A percentile compares a stretch with the other conserved stretches of the same genome.
Evolutionary conservation across 331 rosid genomes (phyloP).

Genomic region (Dryas integrifolia): DNA sequence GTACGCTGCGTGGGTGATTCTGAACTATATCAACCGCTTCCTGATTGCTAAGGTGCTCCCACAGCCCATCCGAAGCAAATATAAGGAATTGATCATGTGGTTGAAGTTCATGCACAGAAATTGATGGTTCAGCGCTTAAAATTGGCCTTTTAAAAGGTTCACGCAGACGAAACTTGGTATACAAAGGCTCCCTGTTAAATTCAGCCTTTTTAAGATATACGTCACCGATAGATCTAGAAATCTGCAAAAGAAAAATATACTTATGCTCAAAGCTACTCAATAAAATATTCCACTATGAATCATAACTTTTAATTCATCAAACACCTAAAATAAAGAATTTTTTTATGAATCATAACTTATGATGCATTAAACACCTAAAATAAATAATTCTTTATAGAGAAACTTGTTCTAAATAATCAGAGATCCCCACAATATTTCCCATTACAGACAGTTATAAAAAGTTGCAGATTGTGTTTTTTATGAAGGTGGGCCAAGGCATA

Average conservation of each 20-base stretch:
- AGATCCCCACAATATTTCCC: not conserved
- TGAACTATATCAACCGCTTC: constrained; percentile 91
- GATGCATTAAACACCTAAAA: not conserved
- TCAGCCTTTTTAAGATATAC: constrained; percentile 82
- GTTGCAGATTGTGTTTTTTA: not conserved
- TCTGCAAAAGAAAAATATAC: constrained; percentile 39
- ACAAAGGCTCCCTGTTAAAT: constrained; percentile 82
- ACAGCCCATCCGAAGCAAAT: constrained; percentile 93
- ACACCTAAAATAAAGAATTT: not conserved
- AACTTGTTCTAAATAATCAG: not conserved
- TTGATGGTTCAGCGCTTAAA: constrained; percentile 85
- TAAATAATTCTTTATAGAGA: not conserved
- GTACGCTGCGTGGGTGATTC: constrained; percentile 75
- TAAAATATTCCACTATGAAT: not conserved
- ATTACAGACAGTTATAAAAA: not conserved
- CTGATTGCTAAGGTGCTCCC: constrained; percentile 97
- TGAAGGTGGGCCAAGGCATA: not conserved
- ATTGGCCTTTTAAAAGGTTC: constrained; percentile 76
- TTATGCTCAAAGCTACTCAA: not conserved
- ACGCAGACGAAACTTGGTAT: constrained; percentile 78
- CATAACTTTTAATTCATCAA: not conserved
- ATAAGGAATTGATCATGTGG: constrained; percentile 70
- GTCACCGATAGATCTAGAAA: constrained; percentile 88
- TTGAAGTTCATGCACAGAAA: constrained; percentile 69
- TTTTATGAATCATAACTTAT: not conserved